Percentiles rank a stretch among this genome's conserved stretches.
Conservation (phyloP, 2,329 filamentous ascomycete genomes). For the Neofusicoccum laricinum region DNA sequence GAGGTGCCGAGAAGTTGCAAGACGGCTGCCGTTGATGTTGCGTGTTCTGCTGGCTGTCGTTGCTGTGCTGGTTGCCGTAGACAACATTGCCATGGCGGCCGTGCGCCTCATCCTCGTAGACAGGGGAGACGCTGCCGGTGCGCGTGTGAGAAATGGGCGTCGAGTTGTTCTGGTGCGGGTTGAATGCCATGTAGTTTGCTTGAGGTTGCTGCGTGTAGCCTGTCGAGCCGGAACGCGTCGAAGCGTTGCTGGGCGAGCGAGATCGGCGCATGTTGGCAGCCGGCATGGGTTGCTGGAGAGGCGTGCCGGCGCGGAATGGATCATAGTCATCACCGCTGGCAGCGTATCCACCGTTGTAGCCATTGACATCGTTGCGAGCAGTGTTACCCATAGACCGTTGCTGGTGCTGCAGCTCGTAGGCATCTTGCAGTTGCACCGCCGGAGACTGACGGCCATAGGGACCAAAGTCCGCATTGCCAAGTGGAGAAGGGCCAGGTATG, state of each 20-base stretch:
- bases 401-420: slow-evolving; percentile 15
- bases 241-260: slow-evolving; percentile 2
- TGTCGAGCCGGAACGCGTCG: not conserved
- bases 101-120: not conserved
- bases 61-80: not conserved
- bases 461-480: not conserved
- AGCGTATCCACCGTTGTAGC: not conserved
- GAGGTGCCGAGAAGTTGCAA: slow-evolving; percentile 1
- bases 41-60: not conserved
- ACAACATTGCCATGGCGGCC: not conserved
- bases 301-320: slow-evolving; percentile 9
- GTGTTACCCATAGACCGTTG: not conserved
- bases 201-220: not conserved
- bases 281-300: not conserved
- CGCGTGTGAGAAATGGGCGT: not conserved
- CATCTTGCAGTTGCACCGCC: slow-evolving; percentile 18
- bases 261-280: not conserved
- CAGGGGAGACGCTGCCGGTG: not conserved
- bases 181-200: not conserved
- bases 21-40: not conserved
- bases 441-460: slow-evolving; percentile 23
- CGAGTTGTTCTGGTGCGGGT: slow-evolving; percentile 1
- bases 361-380: not conserved
- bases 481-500: not conserved
- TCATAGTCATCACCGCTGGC: slow-evolving; percentile 2